phyloP scores from a whole-genome alignment of 352 stramenopile species.

The Phytopythium kandeliae region DNA sequence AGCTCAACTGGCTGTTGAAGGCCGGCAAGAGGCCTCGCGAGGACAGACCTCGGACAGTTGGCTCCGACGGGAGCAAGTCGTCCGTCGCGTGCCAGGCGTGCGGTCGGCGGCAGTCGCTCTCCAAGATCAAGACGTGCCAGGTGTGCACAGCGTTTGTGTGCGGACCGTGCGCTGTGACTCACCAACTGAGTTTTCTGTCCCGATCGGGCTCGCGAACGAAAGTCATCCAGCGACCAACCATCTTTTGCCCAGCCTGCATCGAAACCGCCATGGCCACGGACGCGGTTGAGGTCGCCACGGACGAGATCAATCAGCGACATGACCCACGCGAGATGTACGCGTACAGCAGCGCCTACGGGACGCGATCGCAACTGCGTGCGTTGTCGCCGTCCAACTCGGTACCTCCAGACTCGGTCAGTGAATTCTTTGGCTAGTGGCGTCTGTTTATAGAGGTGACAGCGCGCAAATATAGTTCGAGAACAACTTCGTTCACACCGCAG shows the following conservation, averaged over 20 bases:
- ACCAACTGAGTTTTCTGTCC: slow-evolving; percentile 5
- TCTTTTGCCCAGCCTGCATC: slow-evolving; percentile 2
- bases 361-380: neutral
- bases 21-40: no score
- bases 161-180: slow-evolving; percentile 1
- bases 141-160: neutral
- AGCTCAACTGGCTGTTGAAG: slow-evolving; percentile 46
- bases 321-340: slow-evolving; percentile 27
- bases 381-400: slow-evolving; percentile 25
- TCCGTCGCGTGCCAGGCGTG: neutral
- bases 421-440: slow-evolving; percentile 25
- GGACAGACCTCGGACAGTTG: no score
- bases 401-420: slow-evolving; percentile 19
- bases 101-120: neutral
- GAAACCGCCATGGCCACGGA: neutral
- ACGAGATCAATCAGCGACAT: slow-evolving; percentile 5
- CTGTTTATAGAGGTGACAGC: neutral
- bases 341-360: slow-evolving; percentile 14
- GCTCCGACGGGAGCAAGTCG: neutral
- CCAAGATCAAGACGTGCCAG: slow-evolving; percentile 8
- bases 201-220: neutral
- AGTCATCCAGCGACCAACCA: neutral
- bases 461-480: neutral
- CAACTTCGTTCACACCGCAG: no score
- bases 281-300: neutral